Base-by-base conservation (phyloP, 2,329 filamentous ascomycete genomes). In the Ceratocystiopsis brevicomis region DNA sequence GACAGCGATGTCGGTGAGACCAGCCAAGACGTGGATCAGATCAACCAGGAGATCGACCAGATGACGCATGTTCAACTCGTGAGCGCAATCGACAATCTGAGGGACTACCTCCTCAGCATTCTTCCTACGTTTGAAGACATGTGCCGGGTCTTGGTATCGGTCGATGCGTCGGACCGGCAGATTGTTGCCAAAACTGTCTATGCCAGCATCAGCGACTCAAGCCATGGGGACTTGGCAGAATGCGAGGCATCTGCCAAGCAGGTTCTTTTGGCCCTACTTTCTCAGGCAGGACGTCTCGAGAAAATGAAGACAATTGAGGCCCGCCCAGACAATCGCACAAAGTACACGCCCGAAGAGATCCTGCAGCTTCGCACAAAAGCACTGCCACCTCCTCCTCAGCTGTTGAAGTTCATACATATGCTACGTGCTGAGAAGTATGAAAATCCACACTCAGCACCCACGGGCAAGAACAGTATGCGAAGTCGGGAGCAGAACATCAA, bases 61-160 rank as follows among this genome's bases (percentile, higher is more conserved):
- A 30, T 10, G 25, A 30, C 25, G 25, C 25, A 30, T 6, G 25
- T 8, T 11, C 6, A 30, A 11, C 25, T 30, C 8, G 10, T 30
- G 6, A 30, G 6, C 5, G 9, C 30, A 14, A 16, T 15, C 15
- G 38, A 41, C 1, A 25, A 18, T 12, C 17, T 49, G 12, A 37
- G 35, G n/a, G 13, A 14, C 8, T 35, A 34, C 8, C 17, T 49
- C 4, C 37, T 43, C 17, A 30, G 43, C 2, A 39, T 43, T 12
- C 19, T 49, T 4, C 42, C 48, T 2, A 34, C 25, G 13, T 35
- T 48, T 21, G 43, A 42, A 17, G 36, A 34, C 9, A 43, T 44
- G 38, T n/a, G 18, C 10, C 40, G 33, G 13, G 12, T 45, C 1
- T 16, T 49, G 16, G 14, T 17, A 10, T 25, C 32, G 9, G 18